A percentile compares a stretch with the other conserved stretches of the same genome.
phyloP scores from a whole-genome alignment of 495 filamentous ascomycete species.

The Pyrenula massariospora region DNA sequence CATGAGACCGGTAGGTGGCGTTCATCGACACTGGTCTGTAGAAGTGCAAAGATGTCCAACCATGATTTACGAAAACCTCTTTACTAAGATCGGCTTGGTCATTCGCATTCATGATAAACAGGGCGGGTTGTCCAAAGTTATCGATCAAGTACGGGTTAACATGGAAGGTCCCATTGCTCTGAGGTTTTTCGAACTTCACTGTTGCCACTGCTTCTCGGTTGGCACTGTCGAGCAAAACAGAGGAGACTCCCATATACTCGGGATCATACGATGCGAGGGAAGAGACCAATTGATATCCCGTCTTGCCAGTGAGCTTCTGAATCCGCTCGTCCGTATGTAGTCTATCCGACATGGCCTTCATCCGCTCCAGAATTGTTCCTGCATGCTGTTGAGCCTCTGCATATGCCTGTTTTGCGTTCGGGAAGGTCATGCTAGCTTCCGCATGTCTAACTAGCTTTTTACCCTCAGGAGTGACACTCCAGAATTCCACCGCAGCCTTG shows the following conservation, averaged over 20 bases:
- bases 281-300: constrained; percentile 12
- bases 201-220: constrained; percentile 38
- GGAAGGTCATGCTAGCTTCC: constrained; percentile 11
- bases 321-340: constrained; percentile 19
- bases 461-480: constrained; percentile 8
- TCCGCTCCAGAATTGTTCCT: constrained; percentile 14
- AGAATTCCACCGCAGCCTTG: constrained; percentile 13
- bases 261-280: constrained; percentile 24
- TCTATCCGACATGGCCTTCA: too few species aligned
- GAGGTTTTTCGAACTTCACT: constrained; percentile 12
- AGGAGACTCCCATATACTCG: constrained; percentile 25
- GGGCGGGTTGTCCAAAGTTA: constrained; percentile 25
- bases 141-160: constrained; percentile 31
- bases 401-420: constrained; percentile 4
- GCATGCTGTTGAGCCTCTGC: constrained; percentile 15
- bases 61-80: constrained; percentile 24
- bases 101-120: constrained; percentile 22
- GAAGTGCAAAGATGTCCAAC: constrained; percentile 19
- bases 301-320: constrained; percentile 9
- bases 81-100: constrained; percentile 14
- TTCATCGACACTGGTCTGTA: constrained; percentile 15
- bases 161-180: constrained; percentile 19
- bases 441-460: constrained; percentile 16
- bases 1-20: constrained; percentile 22
- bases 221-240: constrained; percentile 18